phyloP scores from a whole-genome alignment of 495 filamentous ascomycete species.

The Penicillium herquei region DNA sequence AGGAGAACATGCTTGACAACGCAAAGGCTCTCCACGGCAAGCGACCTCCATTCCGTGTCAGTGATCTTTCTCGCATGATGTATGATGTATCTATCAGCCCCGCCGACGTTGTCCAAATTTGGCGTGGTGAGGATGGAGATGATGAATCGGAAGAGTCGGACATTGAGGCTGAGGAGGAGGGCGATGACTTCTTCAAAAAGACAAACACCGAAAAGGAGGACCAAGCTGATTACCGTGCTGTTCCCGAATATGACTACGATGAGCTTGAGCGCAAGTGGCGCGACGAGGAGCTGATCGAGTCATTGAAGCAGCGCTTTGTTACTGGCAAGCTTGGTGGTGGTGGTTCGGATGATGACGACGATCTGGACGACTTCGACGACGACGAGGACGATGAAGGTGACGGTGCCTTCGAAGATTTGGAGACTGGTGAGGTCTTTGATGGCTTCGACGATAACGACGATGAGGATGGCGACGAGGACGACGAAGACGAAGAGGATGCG shows the following conservation, averaged over 20 bases:
- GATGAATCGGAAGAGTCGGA: constrained; percentile 33
- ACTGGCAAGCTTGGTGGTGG: constrained; percentile 58
- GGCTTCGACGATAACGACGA: constrained; percentile 33
- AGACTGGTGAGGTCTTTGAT: constrained; percentile 64
- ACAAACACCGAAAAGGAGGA: constrained; percentile 62
- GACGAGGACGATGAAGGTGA: constrained; percentile 72
- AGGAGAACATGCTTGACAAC: constrained; percentile 76
- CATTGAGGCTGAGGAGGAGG: constrained; percentile 63
- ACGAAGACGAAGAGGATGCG: constrained; percentile 32
- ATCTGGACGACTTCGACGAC: constrained; percentile 48
- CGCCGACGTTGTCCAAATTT: constrained; percentile 69
- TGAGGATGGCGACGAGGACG: constrained; percentile 31
- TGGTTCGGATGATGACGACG: constrained; percentile 44
- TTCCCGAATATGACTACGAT: constrained; percentile 79
- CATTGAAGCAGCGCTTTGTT: constrained; percentile 70
- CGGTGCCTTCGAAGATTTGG: constrained; percentile 86
- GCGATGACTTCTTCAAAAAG: constrained; percentile 83
- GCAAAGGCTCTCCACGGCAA: constrained; percentile 69
- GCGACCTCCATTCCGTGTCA: constrained; percentile 65
- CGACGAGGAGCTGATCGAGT: constrained; percentile 71
- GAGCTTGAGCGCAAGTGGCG: constrained; percentile 83
- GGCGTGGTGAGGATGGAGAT: constrained; percentile 63
- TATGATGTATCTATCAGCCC: constrained; percentile 81
- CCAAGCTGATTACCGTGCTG: constrained; percentile 67
- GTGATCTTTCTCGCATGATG: constrained; percentile 79